phyloP scores from a whole-genome alignment of 2,329 filamentous ascomycete species.

The Xylaria polymorpha region DNA sequence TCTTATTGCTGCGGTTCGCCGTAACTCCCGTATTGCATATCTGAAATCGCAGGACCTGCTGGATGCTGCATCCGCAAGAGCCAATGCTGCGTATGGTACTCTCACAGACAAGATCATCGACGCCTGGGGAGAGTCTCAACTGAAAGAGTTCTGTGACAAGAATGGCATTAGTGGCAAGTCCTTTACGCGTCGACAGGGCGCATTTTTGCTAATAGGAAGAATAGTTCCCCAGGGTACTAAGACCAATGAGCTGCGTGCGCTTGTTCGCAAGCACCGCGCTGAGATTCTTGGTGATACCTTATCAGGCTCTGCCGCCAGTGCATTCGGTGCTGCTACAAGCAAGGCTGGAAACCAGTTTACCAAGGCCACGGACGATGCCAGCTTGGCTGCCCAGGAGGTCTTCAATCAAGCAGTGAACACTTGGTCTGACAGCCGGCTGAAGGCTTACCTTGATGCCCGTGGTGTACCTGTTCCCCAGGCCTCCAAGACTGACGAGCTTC shows the following conservation, averaged over 20 bases:
- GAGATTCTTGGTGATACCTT: conserved; percentile 75
- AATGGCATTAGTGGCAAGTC: conserved; percentile 73
- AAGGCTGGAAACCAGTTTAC: conserved; percentile 81
- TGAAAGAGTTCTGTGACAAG: conserved; percentile 94
- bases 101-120: conserved; percentile 87
- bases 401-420: conserved; percentile 71
- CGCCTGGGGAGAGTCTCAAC: conserved; percentile 86
- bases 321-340: conserved; percentile 77
- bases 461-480: conserved; percentile 79
- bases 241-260: conserved; percentile 86
- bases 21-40: conserved; percentile 85
- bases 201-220: conserved; percentile 44
- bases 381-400: conserved; percentile 70
- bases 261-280: conserved; percentile 88
- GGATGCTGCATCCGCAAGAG: conserved; percentile 70
- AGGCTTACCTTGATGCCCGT: conserved; percentile 81
- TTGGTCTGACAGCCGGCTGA: conserved; percentile 82
- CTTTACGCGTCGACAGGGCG: not conserved
- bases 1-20: conserved; percentile 87
- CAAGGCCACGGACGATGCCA: conserved; percentile 77
- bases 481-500: conserved; percentile 77
- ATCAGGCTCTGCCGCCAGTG: conserved; percentile 66
- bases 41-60: conserved; percentile 72
- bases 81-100: conserved; percentile 76
- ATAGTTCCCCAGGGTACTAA: conserved; percentile 90